These are phyloP conservation scores for Backusella circina DNA, from an alignment of 192 early-diverging fungal species.

Conservation along the genomic window DNA sequence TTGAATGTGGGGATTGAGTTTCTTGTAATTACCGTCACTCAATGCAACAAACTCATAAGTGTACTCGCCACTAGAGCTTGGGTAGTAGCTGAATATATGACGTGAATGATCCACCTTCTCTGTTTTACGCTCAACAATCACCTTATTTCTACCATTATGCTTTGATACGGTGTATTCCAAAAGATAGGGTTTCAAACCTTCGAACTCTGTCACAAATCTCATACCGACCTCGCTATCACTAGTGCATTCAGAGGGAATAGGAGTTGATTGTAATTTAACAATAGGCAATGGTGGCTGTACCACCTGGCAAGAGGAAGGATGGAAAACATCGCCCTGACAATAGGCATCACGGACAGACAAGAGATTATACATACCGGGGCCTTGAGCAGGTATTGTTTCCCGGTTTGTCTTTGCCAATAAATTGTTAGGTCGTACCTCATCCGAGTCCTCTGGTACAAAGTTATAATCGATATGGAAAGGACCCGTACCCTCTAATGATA, in stretches of 20 bases:
- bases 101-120: conserved; percentile 22
- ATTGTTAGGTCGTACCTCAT: neutral
- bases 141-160: neutral
- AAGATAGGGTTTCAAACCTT: conserved; percentile 26
- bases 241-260: conserved; percentile 37
- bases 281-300: conserved; percentile 31
- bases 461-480: conserved; percentile 21
- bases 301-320: conserved; percentile 32
- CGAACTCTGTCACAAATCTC: conserved; percentile 27
- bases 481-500: conserved; percentile 21
- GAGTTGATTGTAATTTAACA: conserved; percentile 9
- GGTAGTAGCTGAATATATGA: conserved; percentile 28
- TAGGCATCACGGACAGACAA: conserved; percentile 28
- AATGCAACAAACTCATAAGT: conserved; percentile 31
- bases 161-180: conserved; percentile 28
- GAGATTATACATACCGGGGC: conserved; percentile 35
- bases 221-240: conserved; percentile 35
- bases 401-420: neutral
- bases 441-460: neutral
- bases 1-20: conserved; percentile 6
- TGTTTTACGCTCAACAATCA: conserved; percentile 4
- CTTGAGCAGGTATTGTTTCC: conserved; percentile 15
- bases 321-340: conserved; percentile 30
- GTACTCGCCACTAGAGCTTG: conserved; percentile 34
- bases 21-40: conserved; percentile 31